A percentile compares a stretch with the other conserved stretches of the same genome.
Evolutionary conservation across 768 basidiomycete genomes (phyloP).

Genomic region (Trametes punicea): DNA sequence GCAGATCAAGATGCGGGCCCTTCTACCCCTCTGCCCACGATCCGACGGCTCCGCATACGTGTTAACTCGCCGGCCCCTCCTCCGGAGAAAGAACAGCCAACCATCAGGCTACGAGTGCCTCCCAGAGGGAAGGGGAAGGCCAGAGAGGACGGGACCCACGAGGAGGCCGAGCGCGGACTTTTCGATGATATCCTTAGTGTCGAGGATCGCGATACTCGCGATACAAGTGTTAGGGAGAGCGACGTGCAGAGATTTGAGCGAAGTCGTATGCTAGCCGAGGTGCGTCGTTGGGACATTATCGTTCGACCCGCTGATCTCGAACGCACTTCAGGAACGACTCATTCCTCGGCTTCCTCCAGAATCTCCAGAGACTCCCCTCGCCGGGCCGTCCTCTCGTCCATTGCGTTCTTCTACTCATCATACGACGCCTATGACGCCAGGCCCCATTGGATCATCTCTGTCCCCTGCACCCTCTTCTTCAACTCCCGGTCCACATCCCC

Average conservation of each 20-base stretch:
- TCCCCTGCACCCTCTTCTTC: slow-evolving; percentile 33
- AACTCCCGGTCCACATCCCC: slow-evolving; percentile 41
- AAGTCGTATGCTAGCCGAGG: slow-evolving; percentile 72
- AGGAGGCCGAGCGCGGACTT: slow-evolving; percentile 56
- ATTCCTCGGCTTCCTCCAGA: slow-evolving; percentile 41
- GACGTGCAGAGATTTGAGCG: slow-evolving; percentile 76
- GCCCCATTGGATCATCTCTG: slow-evolving; percentile 37
- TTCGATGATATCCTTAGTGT: slow-evolving; percentile 80
- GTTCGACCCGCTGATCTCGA: background rate
- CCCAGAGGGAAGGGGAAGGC: slow-evolving; percentile 69
- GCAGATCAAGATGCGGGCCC: slow-evolving; percentile 25
- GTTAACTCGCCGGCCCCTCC: slow-evolving; percentile 36
- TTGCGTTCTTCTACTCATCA: slow-evolving; percentile 56
- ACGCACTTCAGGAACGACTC: slow-evolving; percentile 21
- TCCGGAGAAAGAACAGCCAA: slow-evolving; percentile 25
- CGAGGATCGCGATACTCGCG: slow-evolving; percentile 68
- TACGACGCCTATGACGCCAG: slow-evolving; percentile 30
- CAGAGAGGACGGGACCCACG: slow-evolving; percentile 45
- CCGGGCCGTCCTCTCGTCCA: slow-evolving; percentile 59
- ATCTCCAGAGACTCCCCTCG: slow-evolving; percentile 36
- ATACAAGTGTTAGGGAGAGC: slow-evolving; percentile 53
- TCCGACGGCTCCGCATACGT: slow-evolving; percentile 49
- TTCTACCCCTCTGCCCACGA: slow-evolving; percentile 10
- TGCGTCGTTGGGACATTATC: slow-evolving; percentile 32
- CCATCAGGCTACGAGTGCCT: slow-evolving; percentile 53